Base-by-base conservation (phyloP, 805 yeast species). In the Candida corydali region DNA sequence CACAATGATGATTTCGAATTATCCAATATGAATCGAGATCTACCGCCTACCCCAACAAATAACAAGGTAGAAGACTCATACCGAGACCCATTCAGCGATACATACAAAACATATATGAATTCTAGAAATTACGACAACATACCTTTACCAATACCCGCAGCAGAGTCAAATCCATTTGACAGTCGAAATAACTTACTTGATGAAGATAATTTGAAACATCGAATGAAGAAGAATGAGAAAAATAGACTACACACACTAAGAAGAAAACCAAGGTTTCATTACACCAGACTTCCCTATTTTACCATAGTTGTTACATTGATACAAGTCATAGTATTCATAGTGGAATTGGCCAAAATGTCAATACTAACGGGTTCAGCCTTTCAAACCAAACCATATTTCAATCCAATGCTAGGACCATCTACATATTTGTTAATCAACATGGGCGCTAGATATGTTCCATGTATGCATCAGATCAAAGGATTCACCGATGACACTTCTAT, bases 321-420 rank as follows among this genome's bases (percentile, higher is more conserved):
- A 14, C 80, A 82, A 48, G 47, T 76, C 4, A 55, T 57, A 6
- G 80, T 82, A 7, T 82, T 82, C 49, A 67, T 80, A 6, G 81
- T 70, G 9, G 88, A 82, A 52, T 55, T 82, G 24, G 71, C 65
- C 8, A 63, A 60, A 38, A 77, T 78, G 84, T 71, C 77, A 5
- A 47, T 53, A 5, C 61, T 75, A 29, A 82, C 88, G 0, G 85
- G 86, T 2, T 67, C 74, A 11, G 76, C 82, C 3, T 70, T 82
- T 41, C 86, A 78, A 51, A 78, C 85, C 0, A 56, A 78, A 46
- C 89, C 89, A 4, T 73, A 76, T 42, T 79, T 82, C 63, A 82
- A 82, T 52, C 89, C 88, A 5, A 82, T 82, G 88, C 53, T 82
- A 18, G 89, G 89, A 1, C 89, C 89, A 9, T 80, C 86, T 2